These are phyloP conservation scores for Fragilaria radians DNA, from an alignment of 108 stramenopile species.

Conservation along the genomic window DNA sequence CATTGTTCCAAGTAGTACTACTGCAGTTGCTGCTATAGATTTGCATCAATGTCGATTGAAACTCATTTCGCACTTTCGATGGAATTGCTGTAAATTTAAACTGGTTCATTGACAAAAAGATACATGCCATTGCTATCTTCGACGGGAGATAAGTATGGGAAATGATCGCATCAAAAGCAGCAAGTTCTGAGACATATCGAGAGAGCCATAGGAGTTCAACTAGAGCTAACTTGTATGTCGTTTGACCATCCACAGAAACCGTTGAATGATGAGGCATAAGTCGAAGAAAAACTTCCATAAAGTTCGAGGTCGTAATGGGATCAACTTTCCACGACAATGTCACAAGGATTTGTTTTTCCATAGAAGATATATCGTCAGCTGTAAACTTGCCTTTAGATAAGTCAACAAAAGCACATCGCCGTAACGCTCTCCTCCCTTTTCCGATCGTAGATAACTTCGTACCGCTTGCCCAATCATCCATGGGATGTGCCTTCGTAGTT, in stretches of 20 bases:
- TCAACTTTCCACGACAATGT: constrained; percentile 65
- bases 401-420: constrained; percentile 49
- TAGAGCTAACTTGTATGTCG: constrained; percentile 33
- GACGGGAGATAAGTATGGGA: constrained; percentile 42
- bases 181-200: constrained; percentile 67
- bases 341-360: constrained; percentile 57
- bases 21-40: neutral
- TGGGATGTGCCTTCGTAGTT: constrained; percentile 57
- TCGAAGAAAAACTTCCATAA: constrained; percentile 28
- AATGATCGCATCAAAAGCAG: constrained; percentile 57
- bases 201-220: constrained; percentile 53
- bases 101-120: constrained; percentile 63
- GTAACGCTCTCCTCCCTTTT: constrained; percentile 11
- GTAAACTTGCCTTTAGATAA: constrained; percentile 72
- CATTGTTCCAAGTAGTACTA: neutral
- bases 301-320: constrained; percentile 52
- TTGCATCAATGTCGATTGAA: neutral
- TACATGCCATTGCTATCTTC: constrained; percentile 60
- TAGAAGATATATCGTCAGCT: constrained; percentile 38
- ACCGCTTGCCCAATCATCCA: constrained; percentile 35
- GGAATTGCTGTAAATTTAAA: constrained; percentile 12
- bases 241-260: constrained; percentile 4
- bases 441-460: constrained; percentile 1
- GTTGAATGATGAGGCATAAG: constrained; percentile 21
- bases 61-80: neutral